phyloP scores from a whole-genome alignment of 176 grass and related monocot species.

The Aegilops speltoides region DNA sequence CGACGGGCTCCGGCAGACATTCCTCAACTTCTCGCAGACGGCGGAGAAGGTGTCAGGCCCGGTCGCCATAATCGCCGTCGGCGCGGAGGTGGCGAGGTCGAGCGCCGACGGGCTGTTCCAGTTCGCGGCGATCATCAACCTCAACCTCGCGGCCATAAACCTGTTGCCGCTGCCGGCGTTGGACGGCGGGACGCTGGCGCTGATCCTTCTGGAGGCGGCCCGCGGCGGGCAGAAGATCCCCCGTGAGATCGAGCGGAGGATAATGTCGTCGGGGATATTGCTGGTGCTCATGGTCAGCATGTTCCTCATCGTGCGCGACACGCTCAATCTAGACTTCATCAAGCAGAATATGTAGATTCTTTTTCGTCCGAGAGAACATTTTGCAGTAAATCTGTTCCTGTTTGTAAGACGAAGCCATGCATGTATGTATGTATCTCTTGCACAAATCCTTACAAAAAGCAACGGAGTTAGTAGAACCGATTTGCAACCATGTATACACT shows the following conservation, averaged over 20 bases:
- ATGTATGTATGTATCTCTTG: neutral
- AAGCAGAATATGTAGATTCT: slow-evolving; percentile 78
- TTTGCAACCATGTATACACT: neutral
- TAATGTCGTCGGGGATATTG: slow-evolving; percentile 88
- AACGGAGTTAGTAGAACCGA: neutral
- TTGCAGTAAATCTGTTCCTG: neutral
- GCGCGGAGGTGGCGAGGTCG: slow-evolving; percentile 78
- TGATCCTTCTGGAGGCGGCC: slow-evolving; percentile 89
- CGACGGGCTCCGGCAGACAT: slow-evolving; percentile 84
- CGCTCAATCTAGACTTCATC: slow-evolving; percentile 95
- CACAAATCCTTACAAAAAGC: neutral
- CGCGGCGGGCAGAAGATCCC: slow-evolving; percentile 85
- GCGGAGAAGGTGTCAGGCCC: slow-evolving; percentile 84
- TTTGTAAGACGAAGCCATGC: neutral
- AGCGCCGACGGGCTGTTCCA: slow-evolving; percentile 77
- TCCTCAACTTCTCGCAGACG: slow-evolving; percentile 86
- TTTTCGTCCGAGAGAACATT: neutral
- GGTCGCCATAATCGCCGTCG: slow-evolving; percentile 86
- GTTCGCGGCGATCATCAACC: slow-evolving; percentile 85
- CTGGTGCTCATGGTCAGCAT: slow-evolving; percentile 86
- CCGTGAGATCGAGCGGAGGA: slow-evolving; percentile 85
- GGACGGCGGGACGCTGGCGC: slow-evolving; percentile 70
- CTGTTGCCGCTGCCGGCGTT: slow-evolving; percentile 72
- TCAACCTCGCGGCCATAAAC: slow-evolving; percentile 91
- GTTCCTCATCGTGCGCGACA: slow-evolving; percentile 96